A percentile compares a stretch with the other conserved stretches of the same genome.
Evolutionary conservation across 2,329 filamentous ascomycete species (phyloP).

Genomic region (Fusarium aywerte): DNA sequence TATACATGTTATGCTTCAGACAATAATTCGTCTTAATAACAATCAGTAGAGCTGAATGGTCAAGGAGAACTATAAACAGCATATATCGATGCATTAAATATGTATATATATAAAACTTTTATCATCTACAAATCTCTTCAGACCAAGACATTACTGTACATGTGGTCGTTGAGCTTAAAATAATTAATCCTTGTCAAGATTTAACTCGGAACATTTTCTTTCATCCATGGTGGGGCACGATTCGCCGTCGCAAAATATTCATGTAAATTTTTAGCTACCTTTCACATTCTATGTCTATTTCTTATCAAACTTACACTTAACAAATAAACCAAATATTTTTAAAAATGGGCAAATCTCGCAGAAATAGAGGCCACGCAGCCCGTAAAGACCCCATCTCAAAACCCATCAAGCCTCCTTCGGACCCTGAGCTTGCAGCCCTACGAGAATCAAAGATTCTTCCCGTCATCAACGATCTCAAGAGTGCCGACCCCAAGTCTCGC

Average conservation of each 20-base stretch:
- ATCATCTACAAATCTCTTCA: not conserved
- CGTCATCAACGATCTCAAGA: constrained; percentile 69
- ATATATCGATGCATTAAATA: not conserved
- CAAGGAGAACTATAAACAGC: not conserved
- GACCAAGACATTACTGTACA: not conserved
- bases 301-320: not conserved
- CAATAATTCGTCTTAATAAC: not conserved
- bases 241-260: constrained; percentile 31
- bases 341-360: constrained; percentile 70
- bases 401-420: constrained; percentile 68
- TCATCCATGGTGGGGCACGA: constrained; percentile 41
- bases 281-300: not conserved
- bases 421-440: constrained; percentile 71
- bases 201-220: constrained; percentile 24
- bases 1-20: not conserved
- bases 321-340: too few relatives aligned
- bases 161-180: constrained; percentile 7
- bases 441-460: constrained; percentile 72
- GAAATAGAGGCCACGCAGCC: constrained; percentile 60
- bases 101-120: not conserved
- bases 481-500: constrained; percentile 67
- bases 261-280: constrained; percentile 37
- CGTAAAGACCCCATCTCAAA: constrained; percentile 68
- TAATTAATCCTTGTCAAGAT: constrained; percentile 18
- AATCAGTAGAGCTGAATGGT: not conserved